Evolutionary conservation across 2,329 filamentous ascomycete species (phyloP).

Genomic region (Cytospora schulzeri): DNA sequence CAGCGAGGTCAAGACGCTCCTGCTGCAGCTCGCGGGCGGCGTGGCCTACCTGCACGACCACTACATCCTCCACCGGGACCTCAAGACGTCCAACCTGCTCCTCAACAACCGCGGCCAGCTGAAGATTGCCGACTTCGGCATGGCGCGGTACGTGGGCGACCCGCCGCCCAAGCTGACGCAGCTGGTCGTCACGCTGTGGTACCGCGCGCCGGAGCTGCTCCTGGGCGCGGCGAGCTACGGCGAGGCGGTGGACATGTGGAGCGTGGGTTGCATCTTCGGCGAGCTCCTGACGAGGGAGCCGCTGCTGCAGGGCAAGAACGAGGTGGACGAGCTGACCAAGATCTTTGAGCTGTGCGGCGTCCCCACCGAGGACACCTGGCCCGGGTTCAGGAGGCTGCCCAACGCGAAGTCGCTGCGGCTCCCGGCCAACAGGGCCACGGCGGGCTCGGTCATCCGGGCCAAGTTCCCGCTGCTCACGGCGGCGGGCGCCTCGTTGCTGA

Average conservation of each 20-base stretch:
- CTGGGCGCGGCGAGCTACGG: constrained; percentile 79
- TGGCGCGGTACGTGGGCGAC: constrained; percentile 87
- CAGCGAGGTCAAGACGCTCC: constrained; percentile 88
- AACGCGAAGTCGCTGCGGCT: constrained; percentile 81
- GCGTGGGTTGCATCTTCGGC: constrained; percentile 91
- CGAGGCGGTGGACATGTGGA: constrained; percentile 88
- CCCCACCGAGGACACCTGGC: constrained; percentile 82
- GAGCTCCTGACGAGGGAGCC: constrained; percentile 85
- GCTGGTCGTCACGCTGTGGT: constrained; percentile 96
- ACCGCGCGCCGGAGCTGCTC: constrained; percentile 86
- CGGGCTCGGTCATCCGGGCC: constrained; percentile 64
- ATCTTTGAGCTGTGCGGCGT: constrained; percentile 91
- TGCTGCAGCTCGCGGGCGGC: constrained; percentile 79
- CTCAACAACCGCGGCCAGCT: constrained; percentile 94
- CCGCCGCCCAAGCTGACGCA: constrained; percentile 80
- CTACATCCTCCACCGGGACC: constrained; percentile 91
- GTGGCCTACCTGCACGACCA: constrained; percentile 83
- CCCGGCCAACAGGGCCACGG: constrained; percentile 48
- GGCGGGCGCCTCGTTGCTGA: constrained; percentile 71
- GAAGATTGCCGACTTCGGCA: constrained; percentile 97
- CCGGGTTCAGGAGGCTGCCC: constrained; percentile 80
- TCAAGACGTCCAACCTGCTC: constrained; percentile 91
- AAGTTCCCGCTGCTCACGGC: constrained; percentile 81
- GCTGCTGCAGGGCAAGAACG: constrained; percentile 84
- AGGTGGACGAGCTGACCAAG: constrained; percentile 84